Conservation (phyloP, 2,329 filamentous ascomycete genomes). For the Phialophora macrospora region DNA sequence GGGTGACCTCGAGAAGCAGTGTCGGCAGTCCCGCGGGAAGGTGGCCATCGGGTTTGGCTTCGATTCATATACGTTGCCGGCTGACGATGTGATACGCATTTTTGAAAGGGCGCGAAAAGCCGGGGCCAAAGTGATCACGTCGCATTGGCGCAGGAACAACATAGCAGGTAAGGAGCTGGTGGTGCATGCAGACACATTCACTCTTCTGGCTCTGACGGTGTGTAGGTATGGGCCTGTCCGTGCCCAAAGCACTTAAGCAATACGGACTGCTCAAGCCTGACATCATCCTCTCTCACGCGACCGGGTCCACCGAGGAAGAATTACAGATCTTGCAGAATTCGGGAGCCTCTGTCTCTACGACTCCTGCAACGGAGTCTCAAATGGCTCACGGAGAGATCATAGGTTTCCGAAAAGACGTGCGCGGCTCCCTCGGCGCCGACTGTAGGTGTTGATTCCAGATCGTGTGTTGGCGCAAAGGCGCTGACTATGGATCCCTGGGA, state of each 20-base stretch:
- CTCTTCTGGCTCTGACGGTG: background rate
- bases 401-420: constrained; percentile 5
- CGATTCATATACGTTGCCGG: constrained; percentile 12
- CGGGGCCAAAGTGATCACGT: constrained; percentile 12
- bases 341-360: constrained; percentile 6
- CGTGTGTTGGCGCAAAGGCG: background rate
- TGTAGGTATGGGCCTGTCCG: constrained; percentile 12
- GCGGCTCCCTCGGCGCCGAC: constrained; percentile 6
- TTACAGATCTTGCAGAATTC: constrained; percentile 5
- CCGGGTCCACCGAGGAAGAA: constrained; percentile 9
- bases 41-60: constrained; percentile 13
- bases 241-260: constrained; percentile 9
- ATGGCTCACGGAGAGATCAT: constrained; percentile 18
- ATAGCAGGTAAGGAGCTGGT: constrained; percentile 9
- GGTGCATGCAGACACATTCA: background rate
- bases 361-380: constrained; percentile 9
- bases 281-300: constrained; percentile 17
- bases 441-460: constrained; percentile 5
- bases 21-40: background rate
- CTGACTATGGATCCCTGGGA: background rate
- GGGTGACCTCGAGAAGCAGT: constrained; percentile 3
- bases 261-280: constrained; percentile 12
- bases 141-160: constrained; percentile 16
- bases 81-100: constrained; percentile 12
- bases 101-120: constrained; percentile 12